Evolutionary conservation across 2,329 filamentous ascomycete species (phyloP).

Genomic region (Fusarium vanettenii): DNA sequence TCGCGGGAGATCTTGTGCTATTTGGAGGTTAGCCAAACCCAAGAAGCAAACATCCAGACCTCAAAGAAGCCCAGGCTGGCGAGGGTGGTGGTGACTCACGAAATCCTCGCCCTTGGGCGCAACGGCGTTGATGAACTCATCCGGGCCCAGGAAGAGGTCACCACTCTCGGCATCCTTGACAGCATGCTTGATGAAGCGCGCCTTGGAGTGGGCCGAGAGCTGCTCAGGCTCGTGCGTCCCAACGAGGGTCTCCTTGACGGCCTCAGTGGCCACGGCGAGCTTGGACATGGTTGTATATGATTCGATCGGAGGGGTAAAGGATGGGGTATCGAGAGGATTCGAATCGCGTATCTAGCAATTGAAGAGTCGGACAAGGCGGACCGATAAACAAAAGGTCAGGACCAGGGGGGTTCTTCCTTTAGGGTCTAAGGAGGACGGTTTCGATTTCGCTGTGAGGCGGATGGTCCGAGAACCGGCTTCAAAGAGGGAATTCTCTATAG

Average conservation of each 20-base stretch:
- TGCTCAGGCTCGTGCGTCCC: constrained; percentile 69
- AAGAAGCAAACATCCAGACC: constrained; percentile 9
- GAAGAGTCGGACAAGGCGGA: constrained; percentile 10
- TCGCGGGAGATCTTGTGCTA: constrained; percentile 98
- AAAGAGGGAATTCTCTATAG: constrained; percentile 21
- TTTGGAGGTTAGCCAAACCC: constrained; percentile 30
- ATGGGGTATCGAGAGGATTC: constrained; percentile 19
- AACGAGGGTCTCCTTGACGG: constrained; percentile 83
- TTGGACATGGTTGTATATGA: constrained; percentile 50
- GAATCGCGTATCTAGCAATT: constrained; percentile 34
- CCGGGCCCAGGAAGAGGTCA: constrained; percentile 82
- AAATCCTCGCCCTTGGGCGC: constrained; percentile 90
- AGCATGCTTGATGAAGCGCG: constrained; percentile 81
- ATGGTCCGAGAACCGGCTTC: constrained; percentile 36
- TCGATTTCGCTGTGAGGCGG: constrained; percentile 20
- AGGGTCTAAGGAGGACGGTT: constrained; percentile 6
- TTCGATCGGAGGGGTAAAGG: constrained; percentile 32
- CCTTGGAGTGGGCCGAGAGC: constrained; percentile 79
- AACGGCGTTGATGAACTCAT: constrained; percentile 92
- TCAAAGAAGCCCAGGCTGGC: neutral
- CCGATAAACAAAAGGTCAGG: constrained; percentile 24
- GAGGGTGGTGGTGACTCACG: constrained; percentile 67
- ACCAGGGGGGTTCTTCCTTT: constrained; percentile 7
- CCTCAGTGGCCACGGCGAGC: constrained; percentile 69
- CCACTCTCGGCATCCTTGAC: constrained; percentile 79